Conservation (phyloP, 1,284 basidiomycete genomes). For the Wolfiporia cocos region DNA sequence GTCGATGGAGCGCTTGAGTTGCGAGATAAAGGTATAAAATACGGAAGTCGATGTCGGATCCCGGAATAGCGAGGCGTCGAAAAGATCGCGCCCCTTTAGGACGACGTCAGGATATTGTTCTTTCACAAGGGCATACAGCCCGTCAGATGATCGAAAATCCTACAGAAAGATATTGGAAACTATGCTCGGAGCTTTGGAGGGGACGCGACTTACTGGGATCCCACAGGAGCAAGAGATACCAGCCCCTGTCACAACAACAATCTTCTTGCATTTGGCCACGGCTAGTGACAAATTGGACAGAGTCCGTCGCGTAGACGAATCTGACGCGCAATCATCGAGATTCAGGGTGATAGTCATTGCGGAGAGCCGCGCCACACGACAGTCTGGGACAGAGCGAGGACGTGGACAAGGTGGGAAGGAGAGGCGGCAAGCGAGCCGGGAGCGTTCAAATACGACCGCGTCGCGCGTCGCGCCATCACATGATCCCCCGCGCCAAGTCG, state of each 20-base stretch:
- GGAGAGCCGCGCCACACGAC: neutral
- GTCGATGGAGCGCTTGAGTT: conserved; percentile 81
- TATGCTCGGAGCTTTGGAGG: neutral
- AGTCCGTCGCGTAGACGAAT: conserved; percentile 47
- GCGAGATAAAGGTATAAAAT: conserved; percentile 93
- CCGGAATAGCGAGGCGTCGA: conserved; percentile 83
- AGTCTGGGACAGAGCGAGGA: too few relatives aligned
- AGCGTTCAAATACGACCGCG: too few relatives aligned
- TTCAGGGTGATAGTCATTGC: conserved; percentile 46
- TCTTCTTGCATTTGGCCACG: conserved; percentile 79
- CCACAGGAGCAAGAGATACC: conserved; percentile 92
- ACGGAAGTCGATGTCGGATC: conserved; percentile 82
- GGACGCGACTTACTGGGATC: conserved; percentile 70
- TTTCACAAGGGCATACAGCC: conserved; percentile 85
- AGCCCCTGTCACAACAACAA: conserved; percentile 85
- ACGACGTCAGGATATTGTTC: conserved; percentile 78
- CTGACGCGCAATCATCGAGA: conserved; percentile 37
- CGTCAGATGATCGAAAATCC: conserved; percentile 90
- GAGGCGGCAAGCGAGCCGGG: too few relatives aligned
- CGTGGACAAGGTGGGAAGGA: too few relatives aligned
- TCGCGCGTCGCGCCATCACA: too few relatives aligned
- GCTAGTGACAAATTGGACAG: conserved; percentile 66
- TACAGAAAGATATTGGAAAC: conserved; percentile 25
- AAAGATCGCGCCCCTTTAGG: conserved; percentile 84
- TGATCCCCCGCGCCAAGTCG: too few relatives aligned